These are phyloP conservation scores for Thraustochytrium striatum DNA, from an alignment of 352 stramenopile species.

Conservation along the genomic window DNA sequence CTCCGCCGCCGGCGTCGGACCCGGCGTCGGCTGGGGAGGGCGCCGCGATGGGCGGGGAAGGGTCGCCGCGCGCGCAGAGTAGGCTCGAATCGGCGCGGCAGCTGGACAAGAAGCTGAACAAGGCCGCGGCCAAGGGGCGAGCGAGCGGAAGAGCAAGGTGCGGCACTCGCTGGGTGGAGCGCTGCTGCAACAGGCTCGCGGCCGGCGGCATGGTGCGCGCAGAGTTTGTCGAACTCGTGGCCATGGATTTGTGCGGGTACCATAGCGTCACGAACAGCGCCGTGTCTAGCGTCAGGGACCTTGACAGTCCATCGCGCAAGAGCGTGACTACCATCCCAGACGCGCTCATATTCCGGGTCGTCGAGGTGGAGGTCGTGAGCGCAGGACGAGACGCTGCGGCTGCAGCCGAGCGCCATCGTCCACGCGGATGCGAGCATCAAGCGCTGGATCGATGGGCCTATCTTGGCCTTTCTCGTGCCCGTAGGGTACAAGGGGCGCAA, in stretches of 20 bases:
- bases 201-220: background rate
- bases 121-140: too few relatives aligned
- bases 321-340: background rate
- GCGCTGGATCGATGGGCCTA: background rate
- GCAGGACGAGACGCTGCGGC: background rate
- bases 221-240: background rate
- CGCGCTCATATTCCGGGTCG: background rate
- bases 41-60: too few relatives aligned
- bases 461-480: background rate
- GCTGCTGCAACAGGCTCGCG: background rate
- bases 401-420: background rate
- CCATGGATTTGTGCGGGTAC: background rate
- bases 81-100: too few relatives aligned
- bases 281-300: background rate
- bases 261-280: background rate
- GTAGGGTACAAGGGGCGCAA: background rate
- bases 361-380: background rate
- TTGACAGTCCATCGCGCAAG: background rate
- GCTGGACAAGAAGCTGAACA: too few relatives aligned
- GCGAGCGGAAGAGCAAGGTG: background rate
- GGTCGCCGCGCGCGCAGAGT: too few relatives aligned
- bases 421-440: background rate
- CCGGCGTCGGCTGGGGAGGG: too few relatives aligned
- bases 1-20: too few relatives aligned
- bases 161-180: background rate